These are phyloP conservation scores for Phytophthora capsici DNA, from an alignment of 352 stramenopile species.

Conservation along the genomic window DNA sequence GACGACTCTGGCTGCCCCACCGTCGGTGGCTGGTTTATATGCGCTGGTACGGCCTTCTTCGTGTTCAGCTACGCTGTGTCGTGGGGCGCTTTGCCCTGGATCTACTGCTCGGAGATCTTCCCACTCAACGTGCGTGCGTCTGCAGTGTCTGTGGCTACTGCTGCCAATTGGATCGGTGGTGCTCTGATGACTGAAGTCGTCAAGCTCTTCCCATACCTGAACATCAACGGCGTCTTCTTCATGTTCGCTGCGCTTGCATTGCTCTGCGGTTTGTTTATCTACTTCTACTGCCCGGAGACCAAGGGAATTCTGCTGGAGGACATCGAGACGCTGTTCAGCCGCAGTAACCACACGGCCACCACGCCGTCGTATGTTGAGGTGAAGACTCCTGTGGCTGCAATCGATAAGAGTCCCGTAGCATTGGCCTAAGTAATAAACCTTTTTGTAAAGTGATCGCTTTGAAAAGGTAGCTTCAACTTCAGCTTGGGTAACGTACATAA, in stretches of 20 bases:
- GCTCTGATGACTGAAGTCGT: slow-evolving; percentile 43
- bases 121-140: slow-evolving; percentile 53
- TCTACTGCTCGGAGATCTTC: slow-evolving; percentile 66
- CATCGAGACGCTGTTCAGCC: slow-evolving; percentile 32
- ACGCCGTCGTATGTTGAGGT: slow-evolving; percentile 38
- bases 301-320: slow-evolving; percentile 39
- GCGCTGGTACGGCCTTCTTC: slow-evolving; percentile 44
- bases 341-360: slow-evolving; percentile 24
- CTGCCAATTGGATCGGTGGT: slow-evolving; percentile 52
- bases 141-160: slow-evolving; percentile 45
- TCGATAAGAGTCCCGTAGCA: slow-evolving; percentile 17
- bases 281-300: slow-evolving; percentile 37
- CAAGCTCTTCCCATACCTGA: slow-evolving; percentile 35
- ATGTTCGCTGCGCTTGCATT: slow-evolving; percentile 24
- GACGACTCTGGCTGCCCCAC: slow-evolving; percentile 35
- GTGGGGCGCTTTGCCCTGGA: slow-evolving; percentile 50
- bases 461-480: slow-evolving; percentile 3
- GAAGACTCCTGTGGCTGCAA: slow-evolving; percentile 24
- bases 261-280: slow-evolving; percentile 24
- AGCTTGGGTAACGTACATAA: neutral
- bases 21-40: slow-evolving; percentile 49
- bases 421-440: slow-evolving; percentile 19
- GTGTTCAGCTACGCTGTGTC: slow-evolving; percentile 43
- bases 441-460: slow-evolving; percentile 21
- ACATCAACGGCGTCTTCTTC: slow-evolving; percentile 40